Evolutionary conservation across 306 rosid genomes (phyloP), one percentile per base, ranked within the genome.

Genomic region (Pachyrhizus erosus): DNA sequence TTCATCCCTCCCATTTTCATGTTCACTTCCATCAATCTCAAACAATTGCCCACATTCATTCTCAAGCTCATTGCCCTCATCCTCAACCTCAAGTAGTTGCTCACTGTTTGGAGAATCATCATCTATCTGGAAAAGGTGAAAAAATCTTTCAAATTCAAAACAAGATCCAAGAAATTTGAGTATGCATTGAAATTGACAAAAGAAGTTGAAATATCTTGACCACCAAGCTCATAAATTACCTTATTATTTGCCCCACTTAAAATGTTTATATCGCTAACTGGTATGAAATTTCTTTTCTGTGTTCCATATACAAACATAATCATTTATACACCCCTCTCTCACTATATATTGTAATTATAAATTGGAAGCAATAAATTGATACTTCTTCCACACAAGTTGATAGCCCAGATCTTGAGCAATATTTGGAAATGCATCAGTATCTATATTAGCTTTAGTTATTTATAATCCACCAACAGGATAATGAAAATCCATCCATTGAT

Each of bases 71-170:
- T 81, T 81, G 71, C 88, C 88, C 78, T 84, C 94, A 52, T 86
- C 90, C 86, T 84, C 92, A 76, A 92, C 86, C 68, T 89, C 93
- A 70, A 91, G 86, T 23, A 85, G 84, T 75, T 91, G 88, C 62
- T 88, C 91, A 78, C 91, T 87, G 85, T 79, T 85, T 79, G 89
- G 94, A 62, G 93, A 91, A 83, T 82, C 89, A 42, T 90, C 93
- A 80, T 90, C 90, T 80, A 91, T 89, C 99, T 96, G 89, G 64
- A 85, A 85, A 55, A 27, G 73, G 86, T 65, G 78, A 62, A 52
- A 33, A 74, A 67, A 70, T 76, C 31, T 20, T 54, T 84, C 66
- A 82, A 79, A 20, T 45, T 58, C 71, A 39, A 70, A 70, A 70
- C 60, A 70, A 58, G 26, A 45, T 80, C 42, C 46, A 86, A 60